Percentiles rank a stretch among this genome's conserved stretches.
Conservation (phyloP, 805 yeast genomes). For the Yarrowia sp. region DNA sequence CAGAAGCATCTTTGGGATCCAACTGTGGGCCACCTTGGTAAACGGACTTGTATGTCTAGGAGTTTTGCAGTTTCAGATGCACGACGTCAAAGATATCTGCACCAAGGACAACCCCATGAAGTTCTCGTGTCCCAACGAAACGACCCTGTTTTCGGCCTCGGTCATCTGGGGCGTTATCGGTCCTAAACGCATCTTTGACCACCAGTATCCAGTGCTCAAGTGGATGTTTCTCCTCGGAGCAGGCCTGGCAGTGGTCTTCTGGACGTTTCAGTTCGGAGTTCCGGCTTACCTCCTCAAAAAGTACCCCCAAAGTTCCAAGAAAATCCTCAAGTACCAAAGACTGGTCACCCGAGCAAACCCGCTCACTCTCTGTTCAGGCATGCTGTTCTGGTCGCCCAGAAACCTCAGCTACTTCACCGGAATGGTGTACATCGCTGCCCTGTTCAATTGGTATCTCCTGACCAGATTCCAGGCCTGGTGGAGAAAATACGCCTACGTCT, state of each 20-base stretch:
- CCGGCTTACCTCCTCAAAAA: neutral
- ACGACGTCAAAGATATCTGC: neutral
- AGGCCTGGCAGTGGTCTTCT: neutral
- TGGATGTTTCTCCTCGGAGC: neutral
- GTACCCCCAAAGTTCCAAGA: neutral
- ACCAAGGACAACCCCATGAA: neutral
- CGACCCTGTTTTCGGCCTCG: neutral
- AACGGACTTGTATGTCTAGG: neutral
- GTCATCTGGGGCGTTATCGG: constrained; percentile 2
- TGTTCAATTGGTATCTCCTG: constrained; percentile 55
- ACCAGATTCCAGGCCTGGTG: constrained; percentile 53
- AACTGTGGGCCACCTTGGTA: neutral
- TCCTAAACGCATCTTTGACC: neutral
- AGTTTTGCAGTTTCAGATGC: neutral
- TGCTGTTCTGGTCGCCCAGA: neutral
- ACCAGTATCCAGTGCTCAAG: constrained; percentile 1
- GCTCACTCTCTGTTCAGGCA: neutral
- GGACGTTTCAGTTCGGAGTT: neutral
- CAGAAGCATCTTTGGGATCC: constrained; percentile 44
- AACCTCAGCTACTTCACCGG: constrained; percentile 47
- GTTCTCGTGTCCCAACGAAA: neutral
- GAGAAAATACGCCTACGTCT: constrained; percentile 57
- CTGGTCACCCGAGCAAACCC: neutral
- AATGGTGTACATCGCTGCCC: constrained; percentile 53
- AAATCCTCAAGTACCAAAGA: neutral